These are phyloP conservation scores for Naganishia sp. DNA, from an alignment of 1,284 basidiomycete genomes.

Conservation along the genomic window DNA sequence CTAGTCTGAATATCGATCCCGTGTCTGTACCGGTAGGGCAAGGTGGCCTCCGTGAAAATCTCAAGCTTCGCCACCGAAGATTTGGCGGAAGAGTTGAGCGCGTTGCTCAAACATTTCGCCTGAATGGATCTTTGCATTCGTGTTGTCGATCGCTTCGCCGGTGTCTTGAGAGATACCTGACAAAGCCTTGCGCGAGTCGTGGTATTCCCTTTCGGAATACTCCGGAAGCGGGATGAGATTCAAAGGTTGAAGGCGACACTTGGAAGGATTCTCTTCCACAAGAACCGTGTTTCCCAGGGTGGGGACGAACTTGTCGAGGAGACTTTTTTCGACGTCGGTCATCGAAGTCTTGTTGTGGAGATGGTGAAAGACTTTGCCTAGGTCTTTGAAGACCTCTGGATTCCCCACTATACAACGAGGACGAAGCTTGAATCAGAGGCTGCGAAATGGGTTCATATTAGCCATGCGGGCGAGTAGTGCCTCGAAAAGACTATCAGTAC, in stretches of 20 bases:
- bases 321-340: neutral
- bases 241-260: constrained; percentile 51
- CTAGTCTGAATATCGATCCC: no score
- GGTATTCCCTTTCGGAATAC: constrained; percentile 34
- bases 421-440: no score
- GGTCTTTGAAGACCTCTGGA: constrained; percentile 46
- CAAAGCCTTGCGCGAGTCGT: neutral
- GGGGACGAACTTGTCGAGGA: neutral
- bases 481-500: neutral
- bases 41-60: no score
- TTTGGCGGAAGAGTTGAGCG: neutral
- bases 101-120: no score
- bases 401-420: neutral
- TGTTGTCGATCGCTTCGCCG: neutral
- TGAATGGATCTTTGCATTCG: no score
- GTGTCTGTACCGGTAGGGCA: no score
- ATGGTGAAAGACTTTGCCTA: constrained; percentile 43
- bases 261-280: constrained; percentile 47
- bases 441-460: no score
- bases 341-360: constrained; percentile 21
- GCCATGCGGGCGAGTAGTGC: no score
- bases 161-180: no score
- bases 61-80: neutral
- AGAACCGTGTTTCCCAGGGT: constrained; percentile 38
- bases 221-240: constrained; percentile 49